Evolutionary conservation across 108 stramenopile genomes (phyloP).

Genomic region (Nitzschia inconspicua): DNA sequence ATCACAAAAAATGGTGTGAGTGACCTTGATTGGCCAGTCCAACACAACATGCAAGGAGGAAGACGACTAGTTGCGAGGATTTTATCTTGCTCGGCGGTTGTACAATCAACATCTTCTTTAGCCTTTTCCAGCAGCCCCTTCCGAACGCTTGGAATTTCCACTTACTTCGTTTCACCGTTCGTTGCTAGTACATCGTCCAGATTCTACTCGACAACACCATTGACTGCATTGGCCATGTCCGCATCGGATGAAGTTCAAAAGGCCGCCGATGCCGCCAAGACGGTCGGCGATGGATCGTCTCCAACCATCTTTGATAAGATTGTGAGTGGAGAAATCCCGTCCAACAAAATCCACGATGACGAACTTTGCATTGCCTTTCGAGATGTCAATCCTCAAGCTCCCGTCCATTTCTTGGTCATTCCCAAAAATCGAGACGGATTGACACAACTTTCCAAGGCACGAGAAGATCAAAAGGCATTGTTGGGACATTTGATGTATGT

Average conservation of each 20-base stretch:
- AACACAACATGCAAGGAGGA: too few relatives aligned
- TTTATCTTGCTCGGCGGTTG: slow-evolving; percentile 9
- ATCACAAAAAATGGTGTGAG: too few relatives aligned
- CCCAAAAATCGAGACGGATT: slow-evolving; percentile 95
- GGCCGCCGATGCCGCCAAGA: slow-evolving; percentile 56
- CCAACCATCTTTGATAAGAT: slow-evolving; percentile 96
- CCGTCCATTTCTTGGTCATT: slow-evolving; percentile 94
- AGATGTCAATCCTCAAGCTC: slow-evolving; percentile 92
- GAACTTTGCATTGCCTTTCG: slow-evolving; percentile 89
- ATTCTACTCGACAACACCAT: slow-evolving; percentile 1
- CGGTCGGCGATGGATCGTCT: slow-evolving; percentile 53
- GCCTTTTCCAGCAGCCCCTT: background rate
- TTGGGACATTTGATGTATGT: slow-evolving; percentile 95
- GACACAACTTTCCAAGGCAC: slow-evolving; percentile 83
- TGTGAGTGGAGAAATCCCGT: slow-evolving; percentile 68
- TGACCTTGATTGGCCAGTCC: too few relatives aligned
- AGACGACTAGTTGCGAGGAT: slow-evolving; percentile 8
- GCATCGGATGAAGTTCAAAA: slow-evolving; percentile 37
- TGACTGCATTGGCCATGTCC: slow-evolving; percentile 12
- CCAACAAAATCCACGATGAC: slow-evolving; percentile 92
- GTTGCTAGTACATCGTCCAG: background rate
- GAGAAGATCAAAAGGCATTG: slow-evolving; percentile 87
- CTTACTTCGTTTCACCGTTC: background rate
- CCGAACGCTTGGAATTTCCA: background rate
- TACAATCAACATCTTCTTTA: slow-evolving; percentile 4